phyloP scores from a whole-genome alignment of 2,329 filamentous ascomycete species.

The Emmonsiellopsis sp. region DNA sequence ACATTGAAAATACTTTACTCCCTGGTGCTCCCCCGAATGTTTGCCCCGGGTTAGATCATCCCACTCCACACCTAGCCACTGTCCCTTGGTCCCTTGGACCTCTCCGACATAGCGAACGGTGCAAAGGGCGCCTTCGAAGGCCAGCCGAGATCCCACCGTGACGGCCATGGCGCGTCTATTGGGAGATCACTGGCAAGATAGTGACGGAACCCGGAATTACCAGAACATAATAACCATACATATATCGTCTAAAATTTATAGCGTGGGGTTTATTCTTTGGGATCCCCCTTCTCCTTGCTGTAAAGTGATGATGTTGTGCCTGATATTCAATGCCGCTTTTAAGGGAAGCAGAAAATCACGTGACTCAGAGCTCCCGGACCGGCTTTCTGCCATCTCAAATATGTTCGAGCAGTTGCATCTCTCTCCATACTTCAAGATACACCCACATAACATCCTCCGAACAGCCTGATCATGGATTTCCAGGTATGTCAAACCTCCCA shows the following conservation, averaged over 20 bases:
- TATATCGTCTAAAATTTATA: neutral
- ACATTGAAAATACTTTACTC: slow-evolving; percentile 76
- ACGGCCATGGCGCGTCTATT: slow-evolving; percentile 10
- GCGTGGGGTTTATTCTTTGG: neutral
- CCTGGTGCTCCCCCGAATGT: slow-evolving; percentile 77
- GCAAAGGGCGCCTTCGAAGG: slow-evolving; percentile 67
- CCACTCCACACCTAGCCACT: slow-evolving; percentile 96
- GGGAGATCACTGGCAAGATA: slow-evolving; percentile 17
- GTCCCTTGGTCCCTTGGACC: slow-evolving; percentile 65
- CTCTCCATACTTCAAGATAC: neutral
- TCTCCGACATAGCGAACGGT: slow-evolving; percentile 76
- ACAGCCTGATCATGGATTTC: slow-evolving; percentile 38
- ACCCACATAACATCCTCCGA: neutral
- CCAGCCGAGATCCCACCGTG: slow-evolving; percentile 65
- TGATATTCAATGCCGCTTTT: neutral
- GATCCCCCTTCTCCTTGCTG: neutral
- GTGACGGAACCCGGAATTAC: slow-evolving; percentile 4
- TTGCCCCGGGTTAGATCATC: slow-evolving; percentile 80
- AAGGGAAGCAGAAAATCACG: neutral
- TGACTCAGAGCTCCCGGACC: neutral
- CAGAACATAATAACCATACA: slow-evolving; percentile 1
- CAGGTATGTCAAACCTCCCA: slow-evolving; percentile 29
- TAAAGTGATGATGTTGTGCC: too few species aligned
- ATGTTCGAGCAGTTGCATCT: neutral
- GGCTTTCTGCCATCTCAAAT: neutral